Conservation (phyloP, 306 rosid genomes). For the Dryas alaskensis region DNA sequence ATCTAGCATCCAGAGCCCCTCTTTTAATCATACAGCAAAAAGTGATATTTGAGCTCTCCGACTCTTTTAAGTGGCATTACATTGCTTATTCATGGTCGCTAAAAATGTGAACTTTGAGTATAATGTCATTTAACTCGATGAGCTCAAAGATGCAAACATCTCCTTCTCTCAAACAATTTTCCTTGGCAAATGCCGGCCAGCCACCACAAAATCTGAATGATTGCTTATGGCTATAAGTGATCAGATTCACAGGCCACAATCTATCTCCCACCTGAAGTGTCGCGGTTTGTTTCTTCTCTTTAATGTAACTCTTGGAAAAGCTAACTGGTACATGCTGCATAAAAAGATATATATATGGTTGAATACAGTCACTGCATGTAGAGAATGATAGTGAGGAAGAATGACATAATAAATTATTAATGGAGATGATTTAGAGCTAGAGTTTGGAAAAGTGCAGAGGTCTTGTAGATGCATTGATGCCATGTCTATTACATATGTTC, state of each 20-base stretch:
- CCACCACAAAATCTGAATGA: not conserved
- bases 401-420: too few relatives aligned
- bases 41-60: too few relatives aligned
- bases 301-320: not conserved
- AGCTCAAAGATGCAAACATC: not conserved
- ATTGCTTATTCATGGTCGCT: too few relatives aligned
- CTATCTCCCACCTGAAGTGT: constrained; percentile 12
- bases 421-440: not conserved
- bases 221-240: not conserved
- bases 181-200: not conserved
- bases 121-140: not conserved
- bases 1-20: too few relatives aligned
- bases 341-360: not conserved
- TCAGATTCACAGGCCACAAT: constrained; percentile 5
- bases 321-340: not conserved
- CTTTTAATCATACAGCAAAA: too few relatives aligned
- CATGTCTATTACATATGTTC: too few relatives aligned
- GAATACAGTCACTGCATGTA: too few relatives aligned
- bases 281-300: constrained; percentile 1
- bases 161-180: not conserved
- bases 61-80: too few relatives aligned
- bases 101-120: too few relatives aligned
- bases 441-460: not conserved
- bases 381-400: not conserved
- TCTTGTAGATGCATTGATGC: too few relatives aligned